Evolutionary conservation across 2,329 filamentous ascomycete species (phyloP).

Genomic region (Tolypocladium tundrense): DNA sequence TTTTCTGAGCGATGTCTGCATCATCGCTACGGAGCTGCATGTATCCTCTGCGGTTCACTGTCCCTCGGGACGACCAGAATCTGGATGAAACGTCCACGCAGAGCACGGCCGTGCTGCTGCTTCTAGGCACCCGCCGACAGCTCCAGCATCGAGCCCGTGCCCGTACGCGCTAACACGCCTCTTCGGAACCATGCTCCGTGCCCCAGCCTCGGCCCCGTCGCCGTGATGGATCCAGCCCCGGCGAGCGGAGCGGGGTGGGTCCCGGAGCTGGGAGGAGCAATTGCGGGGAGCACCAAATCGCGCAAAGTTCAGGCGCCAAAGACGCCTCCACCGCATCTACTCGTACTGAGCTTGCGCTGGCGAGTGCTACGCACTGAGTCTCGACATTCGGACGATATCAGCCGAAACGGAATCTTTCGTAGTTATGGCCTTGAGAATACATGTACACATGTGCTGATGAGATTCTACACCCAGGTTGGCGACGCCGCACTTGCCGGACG

Average conservation of each 20-base stretch:
- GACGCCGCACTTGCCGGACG: too few species aligned
- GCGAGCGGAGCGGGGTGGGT: not conserved
- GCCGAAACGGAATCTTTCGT: too few species aligned
- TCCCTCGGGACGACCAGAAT: not conserved
- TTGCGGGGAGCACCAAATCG: too few species aligned
- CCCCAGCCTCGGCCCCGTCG: not conserved
- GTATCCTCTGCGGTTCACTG: not conserved
- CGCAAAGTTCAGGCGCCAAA: too few species aligned
- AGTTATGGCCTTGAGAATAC: too few species aligned
- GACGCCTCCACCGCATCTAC: too few species aligned
- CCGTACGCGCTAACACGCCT: not conserved
- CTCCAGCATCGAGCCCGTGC: not conserved
- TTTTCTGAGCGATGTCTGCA: not conserved
- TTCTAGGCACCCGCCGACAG: not conserved
- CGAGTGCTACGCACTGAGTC: too few species aligned
- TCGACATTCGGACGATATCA: too few species aligned
- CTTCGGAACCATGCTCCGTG: not conserved
- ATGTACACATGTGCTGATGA: too few species aligned
- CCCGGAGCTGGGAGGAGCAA: not conserved
- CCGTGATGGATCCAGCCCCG: not conserved
- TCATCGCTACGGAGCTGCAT: not conserved
- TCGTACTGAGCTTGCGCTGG: too few species aligned
- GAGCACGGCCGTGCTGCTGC: not conserved
- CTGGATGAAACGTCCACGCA: not conserved
- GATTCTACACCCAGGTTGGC: too few species aligned